A percentile compares a stretch with the other conserved stretches of the same genome.
phyloP scores from a whole-genome alignment of 106 monocot genomes.

The Dendrobium huoshanense region DNA sequence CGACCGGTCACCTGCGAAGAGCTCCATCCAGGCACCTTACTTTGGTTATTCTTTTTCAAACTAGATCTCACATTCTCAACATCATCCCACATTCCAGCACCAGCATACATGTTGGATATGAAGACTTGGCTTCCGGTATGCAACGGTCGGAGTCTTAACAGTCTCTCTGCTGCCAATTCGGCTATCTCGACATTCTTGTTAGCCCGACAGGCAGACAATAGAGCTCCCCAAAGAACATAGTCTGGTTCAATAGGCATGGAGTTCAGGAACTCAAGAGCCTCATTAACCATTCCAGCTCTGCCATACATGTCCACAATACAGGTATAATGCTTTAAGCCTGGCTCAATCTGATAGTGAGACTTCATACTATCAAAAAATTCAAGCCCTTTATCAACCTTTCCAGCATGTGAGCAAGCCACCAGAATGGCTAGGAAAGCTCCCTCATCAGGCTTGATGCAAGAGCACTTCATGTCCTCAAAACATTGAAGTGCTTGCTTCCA shows the following conservation, averaged over 20 bases:
- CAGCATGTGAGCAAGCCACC: slow-evolving; percentile 29
- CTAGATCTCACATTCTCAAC: slow-evolving; percentile 22
- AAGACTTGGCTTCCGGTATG: slow-evolving; percentile 35
- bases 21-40: slow-evolving; percentile 38
- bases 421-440: slow-evolving; percentile 28
- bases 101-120: slow-evolving; percentile 42
- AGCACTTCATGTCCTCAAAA: slow-evolving; percentile 30
- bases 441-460: slow-evolving; percentile 21
- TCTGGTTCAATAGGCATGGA: slow-evolving; percentile 35
- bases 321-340: slow-evolving; percentile 33
- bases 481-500: slow-evolving; percentile 23
- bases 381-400: slow-evolving; percentile 24
- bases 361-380: slow-evolving; percentile 30
- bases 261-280: slow-evolving; percentile 29
- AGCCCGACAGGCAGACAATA: slow-evolving; percentile 35
- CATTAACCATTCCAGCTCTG: slow-evolving; percentile 22
- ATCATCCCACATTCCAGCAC: slow-evolving; percentile 24
- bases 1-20: slow-evolving; percentile 23
- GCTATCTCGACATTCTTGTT: slow-evolving; percentile 31
- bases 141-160: slow-evolving; percentile 30
- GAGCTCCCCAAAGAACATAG: slow-evolving; percentile 48
- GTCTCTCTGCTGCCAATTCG: slow-evolving; percentile 31
- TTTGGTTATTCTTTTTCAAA: slow-evolving; percentile 25
- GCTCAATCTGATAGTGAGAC: slow-evolving; percentile 17
- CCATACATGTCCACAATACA: slow-evolving; percentile 38